Evolutionary conservation across 768 basidiomycete species (phyloP).

Genomic region (Psilocybe cyanescens): DNA sequence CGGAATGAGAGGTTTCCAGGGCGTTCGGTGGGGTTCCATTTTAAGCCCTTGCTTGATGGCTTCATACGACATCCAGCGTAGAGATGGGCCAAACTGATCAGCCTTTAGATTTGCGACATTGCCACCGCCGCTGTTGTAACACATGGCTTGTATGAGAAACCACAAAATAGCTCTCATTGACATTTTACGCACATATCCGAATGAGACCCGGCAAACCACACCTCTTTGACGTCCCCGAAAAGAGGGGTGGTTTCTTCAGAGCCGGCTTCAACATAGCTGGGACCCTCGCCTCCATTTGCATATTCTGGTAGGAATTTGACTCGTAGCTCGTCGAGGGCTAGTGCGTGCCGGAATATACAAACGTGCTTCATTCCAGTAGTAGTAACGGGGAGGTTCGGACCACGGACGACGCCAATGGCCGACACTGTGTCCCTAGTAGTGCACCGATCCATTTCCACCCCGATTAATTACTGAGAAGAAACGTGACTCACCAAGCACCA

Average conservation of each 20-base stretch:
- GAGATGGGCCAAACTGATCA: conserved; percentile 1
- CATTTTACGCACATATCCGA: conserved; percentile 7
- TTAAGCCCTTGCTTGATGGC: conserved; percentile 1
- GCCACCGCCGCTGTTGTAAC: background rate
- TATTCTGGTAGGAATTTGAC: conserved; percentile 53
- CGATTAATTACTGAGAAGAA: background rate
- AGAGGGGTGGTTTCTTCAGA: too few relatives aligned
- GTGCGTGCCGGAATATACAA: conserved; percentile 48
- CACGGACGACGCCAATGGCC: conserved; percentile 39
- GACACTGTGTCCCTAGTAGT: conserved; percentile 49
- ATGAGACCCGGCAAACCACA: conserved; percentile 11
- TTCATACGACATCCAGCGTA: conserved; percentile 9
- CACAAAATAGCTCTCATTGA: background rate
- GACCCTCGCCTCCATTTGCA: conserved; percentile 25
- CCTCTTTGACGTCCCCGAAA: background rate
- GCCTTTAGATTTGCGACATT: background rate
- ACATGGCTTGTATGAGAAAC: background rate
- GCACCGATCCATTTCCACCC: too few relatives aligned
- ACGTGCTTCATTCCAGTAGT: conserved; percentile 30
- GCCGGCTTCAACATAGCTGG: background rate
- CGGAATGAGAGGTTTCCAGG: background rate
- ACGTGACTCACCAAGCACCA: background rate
- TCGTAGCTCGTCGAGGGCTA: conserved; percentile 50
- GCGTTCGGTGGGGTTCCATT: background rate
- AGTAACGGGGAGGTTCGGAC: conserved; percentile 34